Conservation (phyloP, 495 filamentous ascomycete genomes). For the Penicillium nucicola region DNA sequence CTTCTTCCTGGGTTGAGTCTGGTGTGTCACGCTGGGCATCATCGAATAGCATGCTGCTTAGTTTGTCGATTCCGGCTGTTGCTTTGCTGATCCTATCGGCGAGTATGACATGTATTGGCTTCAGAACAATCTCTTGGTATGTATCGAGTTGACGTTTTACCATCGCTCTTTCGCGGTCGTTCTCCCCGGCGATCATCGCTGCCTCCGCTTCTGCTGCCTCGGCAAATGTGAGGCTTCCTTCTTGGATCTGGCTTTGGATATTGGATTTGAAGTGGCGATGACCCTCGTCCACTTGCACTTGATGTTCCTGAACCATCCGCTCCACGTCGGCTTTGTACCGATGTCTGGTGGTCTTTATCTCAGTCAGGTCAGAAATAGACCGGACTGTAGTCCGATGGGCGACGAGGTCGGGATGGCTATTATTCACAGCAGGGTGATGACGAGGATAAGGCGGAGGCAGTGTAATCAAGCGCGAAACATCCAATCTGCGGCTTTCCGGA, state of each 20-base stretch:
- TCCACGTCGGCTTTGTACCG: constrained; percentile 46
- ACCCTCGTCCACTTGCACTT: constrained; percentile 41
- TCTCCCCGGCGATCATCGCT: constrained; percentile 60
- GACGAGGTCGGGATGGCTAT: constrained; percentile 85
- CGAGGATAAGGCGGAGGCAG: constrained; percentile 90
- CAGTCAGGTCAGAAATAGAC: constrained; percentile 68
- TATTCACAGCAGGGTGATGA: constrained; percentile 92
- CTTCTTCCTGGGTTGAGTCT: constrained; percentile 85
- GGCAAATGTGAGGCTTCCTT: constrained; percentile 72
- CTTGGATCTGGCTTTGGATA: constrained; percentile 69
- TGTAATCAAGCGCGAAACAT: constrained; percentile 89
- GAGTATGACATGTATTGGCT: constrained; percentile 72
- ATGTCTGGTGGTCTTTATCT: constrained; percentile 66
- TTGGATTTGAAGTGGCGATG: constrained; percentile 54
- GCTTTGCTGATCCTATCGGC: constrained; percentile 58
- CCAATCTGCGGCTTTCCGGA: constrained; percentile 56
- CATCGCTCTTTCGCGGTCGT: constrained; percentile 55
- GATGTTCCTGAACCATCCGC: constrained; percentile 33
- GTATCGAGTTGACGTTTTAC: constrained; percentile 70
- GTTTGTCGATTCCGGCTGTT: constrained; percentile 64
- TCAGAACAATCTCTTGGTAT: constrained; percentile 72
- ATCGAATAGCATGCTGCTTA: constrained; percentile 68
- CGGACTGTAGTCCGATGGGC: constrained; percentile 73
- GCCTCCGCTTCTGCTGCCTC: constrained; percentile 77
- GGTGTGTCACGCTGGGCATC: constrained; percentile 70